phyloP scores from a whole-genome alignment of 768 basidiomycete species.

The Phanerochaete carnosa region DNA sequence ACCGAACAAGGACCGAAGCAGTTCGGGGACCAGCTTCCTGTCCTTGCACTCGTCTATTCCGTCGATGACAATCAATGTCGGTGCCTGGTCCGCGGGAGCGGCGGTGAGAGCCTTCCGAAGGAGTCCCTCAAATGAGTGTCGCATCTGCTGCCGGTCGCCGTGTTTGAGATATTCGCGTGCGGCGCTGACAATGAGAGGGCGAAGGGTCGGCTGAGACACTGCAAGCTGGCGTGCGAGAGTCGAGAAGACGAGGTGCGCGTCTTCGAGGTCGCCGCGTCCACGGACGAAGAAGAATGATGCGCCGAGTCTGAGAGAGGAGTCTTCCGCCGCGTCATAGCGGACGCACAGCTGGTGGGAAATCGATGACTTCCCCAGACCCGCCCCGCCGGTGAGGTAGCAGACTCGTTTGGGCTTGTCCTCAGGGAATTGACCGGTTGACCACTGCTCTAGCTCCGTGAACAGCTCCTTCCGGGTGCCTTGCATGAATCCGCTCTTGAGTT shows the following conservation, averaged over 20 bases:
- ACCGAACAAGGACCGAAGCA: not conserved
- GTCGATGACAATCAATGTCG: not conserved
- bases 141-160: not conserved
- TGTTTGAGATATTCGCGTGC: no score
- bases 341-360: not conserved
- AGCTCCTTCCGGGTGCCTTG: not conserved
- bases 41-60: not conserved
- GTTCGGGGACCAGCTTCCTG: not conserved
- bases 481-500: not conserved
- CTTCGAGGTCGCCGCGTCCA: not conserved
- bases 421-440: no score
- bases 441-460: not conserved
- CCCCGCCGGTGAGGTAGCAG: constrained; percentile 1
- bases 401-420: no score
- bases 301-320: not conserved
- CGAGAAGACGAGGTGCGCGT: not conserved
- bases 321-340: not conserved
- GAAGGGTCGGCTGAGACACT: not conserved
- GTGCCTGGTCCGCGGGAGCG: no score
- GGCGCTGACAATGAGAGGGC: not conserved
- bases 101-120: not conserved
- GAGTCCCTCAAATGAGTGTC: not conserved
- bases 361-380: constrained; percentile 1
- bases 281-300: constrained; percentile 1
- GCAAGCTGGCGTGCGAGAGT: constrained; percentile 4